Evolutionary conservation across 352 stramenopile genomes (phyloP), one percentile per base, ranked within the genome.

Genomic region (Phytophthora meadii): DNA sequence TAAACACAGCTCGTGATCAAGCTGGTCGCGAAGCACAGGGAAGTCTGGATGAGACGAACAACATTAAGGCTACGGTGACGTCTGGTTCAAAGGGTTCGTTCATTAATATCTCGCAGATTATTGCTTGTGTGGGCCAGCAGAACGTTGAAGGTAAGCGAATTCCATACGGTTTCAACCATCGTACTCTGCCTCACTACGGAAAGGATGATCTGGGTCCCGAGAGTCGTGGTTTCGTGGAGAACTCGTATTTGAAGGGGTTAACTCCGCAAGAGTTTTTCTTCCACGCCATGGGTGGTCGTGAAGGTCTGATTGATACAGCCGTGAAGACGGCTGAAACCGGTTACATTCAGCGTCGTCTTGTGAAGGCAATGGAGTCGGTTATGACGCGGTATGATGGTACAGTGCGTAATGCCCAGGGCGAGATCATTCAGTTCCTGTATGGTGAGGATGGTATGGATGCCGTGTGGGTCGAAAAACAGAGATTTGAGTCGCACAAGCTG

Each of bases 81-180:
- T 97, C 96, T n/a, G 98, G 98, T 55, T 99, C 95, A 37, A 99
- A 99, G 88, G 98, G 98, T 57, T 98, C 92, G 10, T 98, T 98
- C 72, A 99, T 99, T 72, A 99, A 99, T 77, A 99, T 99, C 69
- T 99, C 97, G 40, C 98, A 99, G 84, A 99, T 99, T 91, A 99
- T 99, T 85, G 98, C 97, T 60, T 99, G 96, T 79, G 97, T 99
- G 27, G 97, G 97, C 68, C 97, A 99, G 67, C 97, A 99, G 74
- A 99, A 99, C 76, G 96, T 99, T 42, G 95, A 99, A 92, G 94
- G 97, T 54, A 98, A 99, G 77, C 93, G 97, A 65, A 99, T 99
- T 70, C 95, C 94, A 24, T 98, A 92, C 79, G 97, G 81, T 52
- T 99, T 92, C 90, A 97, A 81, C 70, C 98, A 85, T 81, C 97